Percentiles rank a stretch among this genome's conserved stretches.
Conservation (phyloP, 1,284 basidiomycete genomes). For the Microbotryum intermedium region DNA sequence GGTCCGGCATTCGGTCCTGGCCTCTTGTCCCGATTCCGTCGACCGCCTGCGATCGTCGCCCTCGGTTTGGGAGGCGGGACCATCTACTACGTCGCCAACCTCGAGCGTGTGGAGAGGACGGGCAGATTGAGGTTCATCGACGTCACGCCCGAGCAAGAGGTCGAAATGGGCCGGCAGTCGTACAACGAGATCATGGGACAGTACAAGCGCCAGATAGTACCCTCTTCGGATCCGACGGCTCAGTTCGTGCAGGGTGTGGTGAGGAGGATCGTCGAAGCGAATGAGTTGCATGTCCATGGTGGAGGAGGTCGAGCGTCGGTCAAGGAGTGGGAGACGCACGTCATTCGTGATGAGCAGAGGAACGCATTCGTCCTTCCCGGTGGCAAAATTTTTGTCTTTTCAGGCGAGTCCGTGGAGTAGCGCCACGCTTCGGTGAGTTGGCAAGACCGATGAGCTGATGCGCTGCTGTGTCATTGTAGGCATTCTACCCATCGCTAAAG, state of each 20-base stretch:
- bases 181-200: constrained; percentile 51
- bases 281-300: constrained; percentile 43
- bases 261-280: constrained; percentile 60
- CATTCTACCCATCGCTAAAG: constrained; percentile 60
- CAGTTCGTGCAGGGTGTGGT: constrained; percentile 62
- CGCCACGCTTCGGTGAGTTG: too few relatives aligned
- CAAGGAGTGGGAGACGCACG: constrained; percentile 34
- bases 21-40: constrained; percentile 1
- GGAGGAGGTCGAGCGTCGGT: constrained; percentile 33
- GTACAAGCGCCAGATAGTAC: constrained; percentile 54
- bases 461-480: constrained; percentile 45
- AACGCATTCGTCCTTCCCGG: constrained; percentile 40
- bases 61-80: constrained; percentile 41
- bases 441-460: too few relatives aligned
- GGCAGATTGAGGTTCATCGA: constrained; percentile 79
- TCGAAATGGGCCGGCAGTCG: constrained; percentile 42
- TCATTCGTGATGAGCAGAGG: constrained; percentile 38
- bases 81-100: constrained; percentile 46
- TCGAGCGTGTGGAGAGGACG: constrained; percentile 48
- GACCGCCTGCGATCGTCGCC: constrained; percentile 21
- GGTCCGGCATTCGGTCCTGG: background rate
- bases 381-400: constrained; percentile 74
- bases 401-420: background rate
- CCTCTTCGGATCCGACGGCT: constrained; percentile 58
- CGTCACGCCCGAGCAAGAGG: constrained; percentile 54